Conservation (phyloP, 2,329 filamentous ascomycete species). For the Sarocladium kiliense region DNA sequence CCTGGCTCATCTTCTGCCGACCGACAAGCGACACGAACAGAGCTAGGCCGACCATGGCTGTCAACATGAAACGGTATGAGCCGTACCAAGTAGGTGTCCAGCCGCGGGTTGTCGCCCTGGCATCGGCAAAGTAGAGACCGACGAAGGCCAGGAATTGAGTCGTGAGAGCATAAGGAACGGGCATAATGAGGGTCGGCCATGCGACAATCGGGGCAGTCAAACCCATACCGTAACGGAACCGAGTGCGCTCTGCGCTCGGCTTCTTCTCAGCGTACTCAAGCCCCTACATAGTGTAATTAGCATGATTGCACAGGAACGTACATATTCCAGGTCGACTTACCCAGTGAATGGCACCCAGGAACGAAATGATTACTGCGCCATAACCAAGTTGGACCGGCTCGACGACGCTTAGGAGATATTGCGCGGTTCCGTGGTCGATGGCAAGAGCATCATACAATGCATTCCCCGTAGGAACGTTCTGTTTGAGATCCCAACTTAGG, state of each 20-base stretch:
- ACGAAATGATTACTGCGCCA: constrained; percentile 87
- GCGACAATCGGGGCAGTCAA: constrained; percentile 74
- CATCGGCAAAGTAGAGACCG: constrained; percentile 79
- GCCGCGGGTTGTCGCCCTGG: constrained; percentile 64
- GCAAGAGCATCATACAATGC: constrained; percentile 49
- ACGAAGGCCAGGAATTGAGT: constrained; percentile 82
- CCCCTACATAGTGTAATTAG: constrained; percentile 38
- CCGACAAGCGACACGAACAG: constrained; percentile 80
- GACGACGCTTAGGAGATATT: constrained; percentile 65
- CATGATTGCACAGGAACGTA: constrained; percentile 9
- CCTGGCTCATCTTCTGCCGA: constrained; percentile 63
- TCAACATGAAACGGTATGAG: constrained; percentile 87
- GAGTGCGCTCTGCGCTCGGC: constrained; percentile 57
- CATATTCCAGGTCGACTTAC: constrained; percentile 25
- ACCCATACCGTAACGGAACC: constrained; percentile 78
- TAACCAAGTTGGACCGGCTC: constrained; percentile 90
- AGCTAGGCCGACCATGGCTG: constrained; percentile 78
- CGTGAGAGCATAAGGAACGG: constrained; percentile 79
- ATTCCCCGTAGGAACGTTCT: constrained; percentile 54
- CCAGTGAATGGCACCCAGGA: constrained; percentile 91
- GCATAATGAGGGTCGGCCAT: constrained; percentile 85
- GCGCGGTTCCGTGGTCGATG: constrained; percentile 65
- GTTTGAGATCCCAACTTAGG: constrained; percentile 78
- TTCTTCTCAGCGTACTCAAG: constrained; percentile 74
- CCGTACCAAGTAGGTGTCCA: constrained; percentile 84